Conservation (phyloP, 345 rosid genomes). For the Acer campestre region DNA sequence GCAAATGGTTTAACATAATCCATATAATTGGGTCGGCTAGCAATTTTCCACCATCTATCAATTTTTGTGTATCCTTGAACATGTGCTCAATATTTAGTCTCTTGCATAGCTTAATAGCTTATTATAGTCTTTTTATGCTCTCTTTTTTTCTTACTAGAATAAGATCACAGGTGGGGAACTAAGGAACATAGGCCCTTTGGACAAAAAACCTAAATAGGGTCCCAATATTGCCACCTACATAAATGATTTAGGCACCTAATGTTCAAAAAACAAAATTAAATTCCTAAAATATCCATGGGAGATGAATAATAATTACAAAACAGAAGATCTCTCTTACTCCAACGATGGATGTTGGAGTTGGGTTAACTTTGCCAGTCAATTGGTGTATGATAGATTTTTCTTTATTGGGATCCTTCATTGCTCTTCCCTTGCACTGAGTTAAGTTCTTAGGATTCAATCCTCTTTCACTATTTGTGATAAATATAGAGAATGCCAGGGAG, state of each 20-base stretch:
- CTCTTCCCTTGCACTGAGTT: neutral
- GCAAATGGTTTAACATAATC: neutral
- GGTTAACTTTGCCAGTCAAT: neutral
- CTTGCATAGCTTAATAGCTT: slow-evolving; percentile 6
- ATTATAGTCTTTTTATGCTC: neutral
- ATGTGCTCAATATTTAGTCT: neutral
- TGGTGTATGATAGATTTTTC: neutral
- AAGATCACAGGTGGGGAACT: neutral
- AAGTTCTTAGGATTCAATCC: neutral
- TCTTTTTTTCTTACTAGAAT: neutral
- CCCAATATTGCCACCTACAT: neutral
- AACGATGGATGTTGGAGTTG: neutral
- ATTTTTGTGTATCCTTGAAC: neutral
- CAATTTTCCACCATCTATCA: neutral
- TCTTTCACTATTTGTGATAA: neutral
- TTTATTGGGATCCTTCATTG: neutral
- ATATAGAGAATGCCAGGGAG: neutral
- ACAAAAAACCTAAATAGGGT: neutral
- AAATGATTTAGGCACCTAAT: neutral
- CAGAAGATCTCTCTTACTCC: neutral
- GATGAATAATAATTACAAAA: neutral
- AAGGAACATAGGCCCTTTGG: neutral
- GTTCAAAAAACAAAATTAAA: neutral
- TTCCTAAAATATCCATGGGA: neutral
- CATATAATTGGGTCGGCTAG: neutral